Evolutionary conservation across 768 basidiomycete genomes (phyloP).

Genomic region (Suillus cothurnatus): DNA sequence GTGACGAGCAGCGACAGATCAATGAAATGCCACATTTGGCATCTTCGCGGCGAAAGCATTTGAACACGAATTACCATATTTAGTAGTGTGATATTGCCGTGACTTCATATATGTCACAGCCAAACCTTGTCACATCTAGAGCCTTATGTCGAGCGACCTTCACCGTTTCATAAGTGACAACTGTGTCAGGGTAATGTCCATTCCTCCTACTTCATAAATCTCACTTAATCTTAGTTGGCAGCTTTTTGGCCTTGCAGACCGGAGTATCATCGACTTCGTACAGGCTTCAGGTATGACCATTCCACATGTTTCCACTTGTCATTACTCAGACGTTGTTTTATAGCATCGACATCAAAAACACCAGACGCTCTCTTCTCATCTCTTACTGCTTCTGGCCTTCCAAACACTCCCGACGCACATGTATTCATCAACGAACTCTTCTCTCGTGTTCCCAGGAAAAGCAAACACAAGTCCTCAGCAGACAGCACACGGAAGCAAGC

Average conservation of each 20-base stretch:
- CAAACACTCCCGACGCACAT: slow-evolving; percentile 79
- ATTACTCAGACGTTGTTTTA: neutral
- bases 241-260: slow-evolving; percentile 86
- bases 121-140: neutral
- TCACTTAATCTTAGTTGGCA: slow-evolving; percentile 30
- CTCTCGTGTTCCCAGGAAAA: slow-evolving; percentile 73
- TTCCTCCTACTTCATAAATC: neutral
- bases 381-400: slow-evolving; percentile 77
- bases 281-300: slow-evolving; percentile 70
- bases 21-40: neutral
- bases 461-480: slow-evolving; percentile 53
- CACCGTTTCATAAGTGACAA: slow-evolving; percentile 80
- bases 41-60: neutral
- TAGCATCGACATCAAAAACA: slow-evolving; percentile 83
- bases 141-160: slow-evolving; percentile 60
- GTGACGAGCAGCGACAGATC: neutral
- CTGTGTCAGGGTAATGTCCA: slow-evolving; percentile 56
- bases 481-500: slow-evolving; percentile 59
- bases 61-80: neutral
- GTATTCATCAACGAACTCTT: slow-evolving; percentile 80
- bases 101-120: neutral
- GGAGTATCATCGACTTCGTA: slow-evolving; percentile 84
- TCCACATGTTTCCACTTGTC: slow-evolving; percentile 6
- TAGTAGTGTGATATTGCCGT: neutral
- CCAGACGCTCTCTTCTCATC: slow-evolving; percentile 76